Base-by-base conservation (phyloP, 2,329 filamentous ascomycete species). In the Colletotrichum karsti region DNA sequence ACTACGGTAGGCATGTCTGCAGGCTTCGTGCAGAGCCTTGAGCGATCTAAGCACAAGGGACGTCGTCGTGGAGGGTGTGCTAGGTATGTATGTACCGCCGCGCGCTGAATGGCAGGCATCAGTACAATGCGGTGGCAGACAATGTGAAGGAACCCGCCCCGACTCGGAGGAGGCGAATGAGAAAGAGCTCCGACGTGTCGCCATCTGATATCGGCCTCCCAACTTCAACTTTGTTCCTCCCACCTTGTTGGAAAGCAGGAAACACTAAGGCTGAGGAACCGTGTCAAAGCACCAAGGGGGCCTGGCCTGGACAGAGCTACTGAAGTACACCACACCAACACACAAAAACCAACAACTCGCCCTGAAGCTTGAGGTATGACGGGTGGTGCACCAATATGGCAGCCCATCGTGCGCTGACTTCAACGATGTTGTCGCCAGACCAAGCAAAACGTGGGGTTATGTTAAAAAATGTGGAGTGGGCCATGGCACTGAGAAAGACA, bases 181-280 rank as follows among this genome's bases (percentile, higher is more conserved):
- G 39, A 26, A 37, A 51, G 48, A 18, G 63, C 33, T 37, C 58
- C 41, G 28, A n/a, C 22, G 30, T 35, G n/a, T 63, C 50, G 35
- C 63, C 59, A 55, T 67, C 63, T 51, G 59, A 67, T 67, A 67
- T 57, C 44, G 22, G 41, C 12, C 41, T 28, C 10, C 24, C 39
- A 62, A 63, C 59, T 10, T 18, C 39, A 62, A 63, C 59, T n/a
- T 39, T 35, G 24, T 41, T 39, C n/a, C 33, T 35, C 35, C 20
- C 39, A 24, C 24, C 51, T 37, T n/a, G 10, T 37, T 50, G 58
- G 59, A 33, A 33, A 44, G 42, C 42, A n/a, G 26, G 41, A 39
- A 55, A 37, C 24, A 51, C 26, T 24, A 35, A 48, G 33, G 56
- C 46, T 61, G n/a, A 46, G 56, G 63, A 64, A 48, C 22, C n/a